These are phyloP conservation scores for Knoxdaviesia proteae DNA, from an alignment of 2,329 filamentous ascomycete genomes.

Conservation along the genomic window DNA sequence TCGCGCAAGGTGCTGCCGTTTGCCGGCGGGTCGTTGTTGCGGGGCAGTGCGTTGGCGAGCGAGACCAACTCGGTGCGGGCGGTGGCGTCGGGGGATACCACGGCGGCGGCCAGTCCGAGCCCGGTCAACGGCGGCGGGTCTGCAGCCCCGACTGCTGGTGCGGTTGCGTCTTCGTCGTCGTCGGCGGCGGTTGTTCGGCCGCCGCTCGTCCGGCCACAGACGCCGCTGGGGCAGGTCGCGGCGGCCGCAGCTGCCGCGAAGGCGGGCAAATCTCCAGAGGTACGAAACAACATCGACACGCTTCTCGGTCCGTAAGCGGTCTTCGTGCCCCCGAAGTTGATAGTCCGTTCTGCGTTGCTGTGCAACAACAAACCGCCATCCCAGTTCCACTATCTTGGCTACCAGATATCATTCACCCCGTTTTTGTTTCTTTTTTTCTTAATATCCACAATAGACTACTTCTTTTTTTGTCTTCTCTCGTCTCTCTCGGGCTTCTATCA, in stretches of 20 bases:
- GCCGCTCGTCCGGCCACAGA: not conserved
- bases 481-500: not conserved
- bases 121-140: not conserved
- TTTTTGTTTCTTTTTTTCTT: not conserved
- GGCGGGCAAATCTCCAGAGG: slow-evolving; percentile 19
- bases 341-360: slow-evolving; percentile 9
- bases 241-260: slow-evolving; percentile 7
- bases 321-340: slow-evolving; percentile 13
- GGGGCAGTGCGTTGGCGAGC: slow-evolving; percentile 28
- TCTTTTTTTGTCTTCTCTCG: not conserved
- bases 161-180: not conserved
- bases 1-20: slow-evolving; percentile 57
- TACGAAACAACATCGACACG: slow-evolving; percentile 29
- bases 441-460: not conserved
- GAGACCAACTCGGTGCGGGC: slow-evolving; percentile 38
- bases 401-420: slow-evolving; percentile 3
- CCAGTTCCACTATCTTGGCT: not conserved
- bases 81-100: slow-evolving; percentile 13
- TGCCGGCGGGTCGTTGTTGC: slow-evolving; percentile 20
- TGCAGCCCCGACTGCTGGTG: not conserved
- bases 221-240: not conserved
- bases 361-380: not conserved
- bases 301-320: slow-evolving; percentile 25
- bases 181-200: not conserved
- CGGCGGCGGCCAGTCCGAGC: slow-evolving; percentile 1